Percentiles rank a stretch among this genome's conserved stretches.
phyloP scores from a whole-genome alignment of 176 grass and related monocot genomes.

The Miscanthus lutarioriparius region DNA sequence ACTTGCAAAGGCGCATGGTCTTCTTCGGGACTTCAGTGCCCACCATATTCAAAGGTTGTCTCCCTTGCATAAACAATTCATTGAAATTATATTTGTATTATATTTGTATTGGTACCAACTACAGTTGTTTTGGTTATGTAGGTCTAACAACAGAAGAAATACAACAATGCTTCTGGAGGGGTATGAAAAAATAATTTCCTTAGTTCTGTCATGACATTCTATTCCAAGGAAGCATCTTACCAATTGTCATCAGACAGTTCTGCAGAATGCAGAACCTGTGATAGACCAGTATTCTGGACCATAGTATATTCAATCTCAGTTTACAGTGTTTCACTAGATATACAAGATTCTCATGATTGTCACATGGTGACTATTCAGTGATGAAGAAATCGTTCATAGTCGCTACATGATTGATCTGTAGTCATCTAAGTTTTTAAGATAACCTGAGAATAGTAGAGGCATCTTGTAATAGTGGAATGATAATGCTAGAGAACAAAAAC shows the following conservation, averaged over 20 bases:
- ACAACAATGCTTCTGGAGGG: constrained; percentile 98
- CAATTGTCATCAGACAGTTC: constrained; percentile 17
- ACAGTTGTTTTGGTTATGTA: constrained; percentile 46
- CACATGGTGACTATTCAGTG: not conserved
- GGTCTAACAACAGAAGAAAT: constrained; percentile 85
- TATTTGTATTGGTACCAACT: constrained; percentile 27
- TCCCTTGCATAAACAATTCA: constrained; percentile 25
- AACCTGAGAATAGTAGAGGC: not conserved
- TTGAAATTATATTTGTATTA: constrained; percentile 32
- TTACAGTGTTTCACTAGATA: not conserved
- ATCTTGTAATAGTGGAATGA: not conserved
- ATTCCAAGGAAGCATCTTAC: constrained; percentile 2
- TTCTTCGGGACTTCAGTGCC: constrained; percentile 88
- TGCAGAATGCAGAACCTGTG: constrained; percentile 27
- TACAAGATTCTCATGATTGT: not conserved
- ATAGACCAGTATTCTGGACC: constrained; percentile 16
- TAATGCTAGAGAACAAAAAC: constrained; percentile 7
- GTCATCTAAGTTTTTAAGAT: not conserved
- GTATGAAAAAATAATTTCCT: constrained; percentile 45
- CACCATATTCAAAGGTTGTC: constrained; percentile 80
- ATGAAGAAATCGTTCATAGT: not conserved
- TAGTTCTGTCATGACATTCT: constrained; percentile 10
- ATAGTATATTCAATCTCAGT: not conserved
- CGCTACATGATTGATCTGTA: not conserved
- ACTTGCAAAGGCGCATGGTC: constrained; percentile 68